These are phyloP conservation scores for Calonectria leucothoes DNA, from an alignment of 2,329 filamentous ascomycete genomes.

Conservation along the genomic window DNA sequence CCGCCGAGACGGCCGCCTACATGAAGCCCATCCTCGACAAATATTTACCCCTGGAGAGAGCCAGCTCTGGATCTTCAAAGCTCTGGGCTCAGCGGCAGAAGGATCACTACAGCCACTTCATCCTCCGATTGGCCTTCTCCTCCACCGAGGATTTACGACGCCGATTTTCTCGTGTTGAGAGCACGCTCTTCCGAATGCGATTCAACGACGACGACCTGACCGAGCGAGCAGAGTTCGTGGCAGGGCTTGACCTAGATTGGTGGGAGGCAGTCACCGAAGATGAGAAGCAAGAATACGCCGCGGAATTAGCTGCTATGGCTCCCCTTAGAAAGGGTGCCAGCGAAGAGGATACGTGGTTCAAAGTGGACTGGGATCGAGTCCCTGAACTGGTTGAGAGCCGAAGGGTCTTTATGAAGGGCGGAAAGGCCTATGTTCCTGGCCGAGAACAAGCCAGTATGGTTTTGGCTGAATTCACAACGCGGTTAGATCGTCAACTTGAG, in stretches of 20 bases:
- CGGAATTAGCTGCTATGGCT: constrained; percentile 67
- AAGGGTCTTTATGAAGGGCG: constrained; percentile 79
- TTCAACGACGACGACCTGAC: constrained; percentile 80
- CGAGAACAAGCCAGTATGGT: constrained; percentile 91
- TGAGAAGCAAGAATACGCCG: constrained; percentile 75
- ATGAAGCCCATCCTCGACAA: constrained; percentile 91
- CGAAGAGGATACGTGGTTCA: constrained; percentile 93
- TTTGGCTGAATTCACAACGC: constrained; percentile 83
- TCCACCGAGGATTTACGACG: constrained; percentile 90
- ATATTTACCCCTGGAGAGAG: constrained; percentile 83
- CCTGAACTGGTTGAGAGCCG: constrained; percentile 88
- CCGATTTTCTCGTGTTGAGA: constrained; percentile 88
- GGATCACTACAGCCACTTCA: constrained; percentile 98
- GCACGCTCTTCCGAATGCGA: constrained; percentile 86
- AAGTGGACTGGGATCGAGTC: constrained; percentile 94
- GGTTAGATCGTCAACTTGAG: constrained; percentile 85
- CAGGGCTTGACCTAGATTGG: constrained; percentile 84
- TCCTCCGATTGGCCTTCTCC: constrained; percentile 91
- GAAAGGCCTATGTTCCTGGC: constrained; percentile 91
- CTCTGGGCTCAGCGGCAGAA: constrained; percentile 84
- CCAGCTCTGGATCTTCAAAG: constrained; percentile 70
- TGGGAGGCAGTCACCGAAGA: constrained; percentile 86
- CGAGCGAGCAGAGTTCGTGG: constrained; percentile 82
- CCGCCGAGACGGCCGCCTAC: constrained; percentile 83
- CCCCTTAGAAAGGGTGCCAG: constrained; percentile 48